These are phyloP conservation scores for Hypoxylon rubiginosum DNA, from an alignment of 2,329 filamentous ascomycete genomes.

Conservation along the genomic window DNA sequence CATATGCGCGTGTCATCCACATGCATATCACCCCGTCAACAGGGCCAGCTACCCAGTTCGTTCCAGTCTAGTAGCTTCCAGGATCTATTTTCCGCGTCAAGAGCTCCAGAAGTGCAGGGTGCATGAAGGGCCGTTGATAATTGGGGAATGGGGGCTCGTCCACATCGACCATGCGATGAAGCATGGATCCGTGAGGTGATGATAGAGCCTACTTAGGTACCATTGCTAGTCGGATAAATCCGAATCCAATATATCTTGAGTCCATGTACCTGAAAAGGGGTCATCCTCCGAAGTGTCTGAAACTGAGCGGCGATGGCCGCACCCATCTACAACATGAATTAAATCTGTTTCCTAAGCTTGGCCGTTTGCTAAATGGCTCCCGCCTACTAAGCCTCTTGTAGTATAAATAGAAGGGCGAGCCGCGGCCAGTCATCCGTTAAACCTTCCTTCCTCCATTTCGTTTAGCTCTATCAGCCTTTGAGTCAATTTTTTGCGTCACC, in stretches of 20 bases:
- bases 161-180: too few relatives aligned
- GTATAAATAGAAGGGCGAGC: not conserved
- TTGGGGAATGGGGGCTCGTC: too few relatives aligned
- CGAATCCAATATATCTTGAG: not conserved
- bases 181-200: too few relatives aligned
- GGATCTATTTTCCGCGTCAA: too few relatives aligned
- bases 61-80: too few relatives aligned
- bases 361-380: not conserved
- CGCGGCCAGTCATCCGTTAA: not conserved
- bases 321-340: not conserved
- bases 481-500: not conserved
- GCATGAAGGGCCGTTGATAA: too few relatives aligned
- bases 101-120: too few relatives aligned
- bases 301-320: not conserved
- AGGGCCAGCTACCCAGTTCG: too few relatives aligned
- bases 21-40: too few relatives aligned
- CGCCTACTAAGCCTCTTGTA: not conserved
- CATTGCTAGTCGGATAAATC: not conserved
- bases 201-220: not conserved
- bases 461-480: not conserved
- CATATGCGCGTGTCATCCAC: too few relatives aligned
- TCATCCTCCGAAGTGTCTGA: not conserved
- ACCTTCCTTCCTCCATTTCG: not conserved
- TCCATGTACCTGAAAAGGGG: not conserved
- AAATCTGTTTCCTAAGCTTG: too few relatives aligned